Percentiles rank a stretch among this genome's conserved stretches.
Conservation (phyloP, 2,329 filamentous ascomycete genomes). For the Aspergillus hortae region DNA sequence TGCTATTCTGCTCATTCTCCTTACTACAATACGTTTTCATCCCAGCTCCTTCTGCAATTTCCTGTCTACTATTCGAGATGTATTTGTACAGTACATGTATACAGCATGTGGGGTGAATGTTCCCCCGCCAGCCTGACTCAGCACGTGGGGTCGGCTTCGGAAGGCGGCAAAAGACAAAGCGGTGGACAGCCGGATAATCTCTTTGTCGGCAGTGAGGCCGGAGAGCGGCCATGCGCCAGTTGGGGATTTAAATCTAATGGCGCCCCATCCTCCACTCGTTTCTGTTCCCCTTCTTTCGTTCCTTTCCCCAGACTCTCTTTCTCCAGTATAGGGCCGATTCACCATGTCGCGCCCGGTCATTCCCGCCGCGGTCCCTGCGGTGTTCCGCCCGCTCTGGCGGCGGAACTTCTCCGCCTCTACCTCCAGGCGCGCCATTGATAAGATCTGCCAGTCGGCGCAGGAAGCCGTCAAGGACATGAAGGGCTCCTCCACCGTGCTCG, state of each 20-base stretch:
- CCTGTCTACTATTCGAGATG: no score
- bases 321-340: conserved; percentile 11
- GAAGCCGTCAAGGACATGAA: conserved; percentile 70
- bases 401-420: conserved; percentile 65
- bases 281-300: conserved; percentile 4
- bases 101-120: background rate
- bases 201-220: conserved; percentile 20
- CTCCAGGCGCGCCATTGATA: conserved; percentile 66
- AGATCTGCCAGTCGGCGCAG: conserved; percentile 66
- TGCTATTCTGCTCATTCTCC: no score
- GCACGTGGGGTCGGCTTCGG: conserved; percentile 12
- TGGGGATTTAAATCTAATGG: no score
- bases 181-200: conserved; percentile 18
- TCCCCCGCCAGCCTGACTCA: background rate
- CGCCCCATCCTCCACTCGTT: background rate
- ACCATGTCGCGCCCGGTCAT: conserved; percentile 25
- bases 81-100: no score
- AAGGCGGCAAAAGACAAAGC: conserved; percentile 13
- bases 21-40: no score
- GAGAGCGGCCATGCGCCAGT: no score
- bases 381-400: conserved; percentile 34
- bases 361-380: conserved; percentile 16
- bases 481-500: conserved; percentile 67
- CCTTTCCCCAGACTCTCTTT: conserved; percentile 4
- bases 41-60: no score